These are phyloP conservation scores for Murraya koenigii DNA, from an alignment of 345 rosid genomes.

Conservation along the genomic window DNA sequence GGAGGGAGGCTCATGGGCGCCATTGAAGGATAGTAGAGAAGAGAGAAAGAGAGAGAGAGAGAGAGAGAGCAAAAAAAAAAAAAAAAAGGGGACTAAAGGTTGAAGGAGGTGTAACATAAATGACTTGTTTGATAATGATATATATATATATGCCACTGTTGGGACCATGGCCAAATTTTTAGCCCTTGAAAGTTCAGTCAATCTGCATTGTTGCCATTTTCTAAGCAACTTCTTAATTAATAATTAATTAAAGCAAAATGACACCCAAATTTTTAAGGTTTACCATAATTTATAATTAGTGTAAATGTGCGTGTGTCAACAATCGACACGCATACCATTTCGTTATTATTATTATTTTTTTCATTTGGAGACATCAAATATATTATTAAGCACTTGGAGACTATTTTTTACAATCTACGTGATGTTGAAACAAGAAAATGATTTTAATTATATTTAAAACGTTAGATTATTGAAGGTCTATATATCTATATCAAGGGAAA, in stretches of 20 bases:
- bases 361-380: too few species aligned
- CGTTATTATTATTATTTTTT: too few species aligned
- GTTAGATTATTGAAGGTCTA: too few species aligned
- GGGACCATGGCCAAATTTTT: constrained; percentile 17
- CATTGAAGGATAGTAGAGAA: constrained; percentile 23
- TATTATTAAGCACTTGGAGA: too few species aligned
- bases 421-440: too few species aligned
- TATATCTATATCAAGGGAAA: too few species aligned
- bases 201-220: constrained; percentile 37
- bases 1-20: constrained; percentile 82
- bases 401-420: too few species aligned
- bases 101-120: constrained; percentile 9
- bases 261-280: too few species aligned
- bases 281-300: too few species aligned
- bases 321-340: too few species aligned
- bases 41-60: constrained; percentile 6
- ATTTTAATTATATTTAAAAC: too few species aligned
- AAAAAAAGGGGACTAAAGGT: constrained; percentile 10
- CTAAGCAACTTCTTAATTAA: constrained; percentile 24
- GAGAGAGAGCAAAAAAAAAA: constrained; percentile 6
- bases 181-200: constrained; percentile 1
- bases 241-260: not conserved
- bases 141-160: constrained; percentile 41
- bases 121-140: constrained; percentile 31
- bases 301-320: too few species aligned